A percentile compares a stretch with the other conserved stretches of the same genome.
Conservation (phyloP, 177 flowering plant genomes). For the Vitis hybrid region DNA sequence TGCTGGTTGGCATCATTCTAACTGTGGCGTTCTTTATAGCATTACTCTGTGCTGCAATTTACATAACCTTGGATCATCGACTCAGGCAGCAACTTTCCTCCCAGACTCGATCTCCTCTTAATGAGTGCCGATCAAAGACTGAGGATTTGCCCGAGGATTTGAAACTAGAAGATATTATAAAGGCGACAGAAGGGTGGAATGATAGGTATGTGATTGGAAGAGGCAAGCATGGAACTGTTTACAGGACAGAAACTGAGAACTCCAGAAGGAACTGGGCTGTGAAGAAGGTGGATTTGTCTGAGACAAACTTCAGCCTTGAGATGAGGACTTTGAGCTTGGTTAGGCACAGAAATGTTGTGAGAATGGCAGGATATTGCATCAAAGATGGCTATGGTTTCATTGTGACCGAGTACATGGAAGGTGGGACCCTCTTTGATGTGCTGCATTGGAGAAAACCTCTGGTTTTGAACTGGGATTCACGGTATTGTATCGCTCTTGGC, state of each 20-base stretch:
- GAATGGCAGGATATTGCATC: constrained; percentile 24
- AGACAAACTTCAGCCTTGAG: constrained; percentile 8
- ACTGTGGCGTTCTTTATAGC: constrained; percentile 7
- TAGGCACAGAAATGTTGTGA: constrained; percentile 29
- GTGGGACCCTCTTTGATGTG: constrained; percentile 25
- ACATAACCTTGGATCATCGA: constrained; percentile 5
- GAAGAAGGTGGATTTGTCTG: constrained; percentile 24
- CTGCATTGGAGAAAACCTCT: constrained; percentile 8
- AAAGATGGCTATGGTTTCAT: constrained; percentile 24
- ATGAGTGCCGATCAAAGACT: constrained; percentile 10
- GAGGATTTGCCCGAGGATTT: constrained; percentile 29
- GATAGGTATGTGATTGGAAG: constrained; percentile 27
- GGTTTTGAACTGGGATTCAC: constrained; percentile 20
- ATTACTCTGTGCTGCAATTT: constrained; percentile 13
- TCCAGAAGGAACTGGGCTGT: constrained; percentile 20
- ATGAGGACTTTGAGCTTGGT: constrained; percentile 9
- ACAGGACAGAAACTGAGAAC: constrained; percentile 15
- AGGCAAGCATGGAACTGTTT: constrained; percentile 29
- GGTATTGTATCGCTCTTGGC: constrained; percentile 26
- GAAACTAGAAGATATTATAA: constrained; percentile 31
- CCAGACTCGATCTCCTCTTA: constrained; percentile 14
- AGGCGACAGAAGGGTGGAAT: constrained; percentile 26
- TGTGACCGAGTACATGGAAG: constrained; percentile 21
- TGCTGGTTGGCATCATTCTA: constrained; percentile 11
- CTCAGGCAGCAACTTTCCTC: neutral